Percentiles rank a stretch among this genome's conserved stretches.
Evolutionary conservation across 805 yeast genomes (phyloP).

Genomic region (Candida hungchunana): DNA sequence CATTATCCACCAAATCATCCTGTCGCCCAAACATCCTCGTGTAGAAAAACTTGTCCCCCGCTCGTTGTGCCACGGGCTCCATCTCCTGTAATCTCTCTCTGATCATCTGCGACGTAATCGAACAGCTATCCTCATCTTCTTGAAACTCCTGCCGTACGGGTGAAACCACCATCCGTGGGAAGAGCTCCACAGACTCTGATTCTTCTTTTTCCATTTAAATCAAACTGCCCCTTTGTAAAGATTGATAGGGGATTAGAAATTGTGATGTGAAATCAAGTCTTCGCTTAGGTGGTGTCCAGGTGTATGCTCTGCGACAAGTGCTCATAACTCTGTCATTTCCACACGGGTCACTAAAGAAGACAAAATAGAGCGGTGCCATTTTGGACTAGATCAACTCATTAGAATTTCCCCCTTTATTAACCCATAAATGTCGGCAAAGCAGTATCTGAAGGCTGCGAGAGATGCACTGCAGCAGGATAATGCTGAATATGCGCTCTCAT

Average conservation of each 20-base stretch:
- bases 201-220: too few relatives aligned
- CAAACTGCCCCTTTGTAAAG: too few relatives aligned
- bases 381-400: too few relatives aligned
- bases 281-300: too few relatives aligned
- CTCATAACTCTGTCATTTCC: slow-evolving; percentile 1
- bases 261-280: too few relatives aligned
- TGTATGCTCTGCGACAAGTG: too few relatives aligned
- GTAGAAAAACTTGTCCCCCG: slow-evolving; percentile 29
- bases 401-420: too few relatives aligned
- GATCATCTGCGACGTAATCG: slow-evolving; percentile 8
- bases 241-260: too few relatives aligned
- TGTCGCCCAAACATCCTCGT: slow-evolving; percentile 19
- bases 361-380: too few relatives aligned
- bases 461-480: slow-evolving; percentile 51
- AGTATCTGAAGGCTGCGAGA: slow-evolving; percentile 45
- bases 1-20: slow-evolving; percentile 8
- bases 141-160: slow-evolving; percentile 1
- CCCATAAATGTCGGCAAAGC: slow-evolving; percentile 31
- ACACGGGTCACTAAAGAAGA: neutral
- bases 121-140: slow-evolving; percentile 8
- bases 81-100: slow-evolving; percentile 6
- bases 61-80: slow-evolving; percentile 1
- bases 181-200: too few relatives aligned
- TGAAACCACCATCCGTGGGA: slow-evolving; percentile 8
- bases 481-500: slow-evolving; percentile 56